Evolutionary conservation across 2,329 filamentous ascomycete species (phyloP).

Genomic region (Elsinoe perseae): DNA sequence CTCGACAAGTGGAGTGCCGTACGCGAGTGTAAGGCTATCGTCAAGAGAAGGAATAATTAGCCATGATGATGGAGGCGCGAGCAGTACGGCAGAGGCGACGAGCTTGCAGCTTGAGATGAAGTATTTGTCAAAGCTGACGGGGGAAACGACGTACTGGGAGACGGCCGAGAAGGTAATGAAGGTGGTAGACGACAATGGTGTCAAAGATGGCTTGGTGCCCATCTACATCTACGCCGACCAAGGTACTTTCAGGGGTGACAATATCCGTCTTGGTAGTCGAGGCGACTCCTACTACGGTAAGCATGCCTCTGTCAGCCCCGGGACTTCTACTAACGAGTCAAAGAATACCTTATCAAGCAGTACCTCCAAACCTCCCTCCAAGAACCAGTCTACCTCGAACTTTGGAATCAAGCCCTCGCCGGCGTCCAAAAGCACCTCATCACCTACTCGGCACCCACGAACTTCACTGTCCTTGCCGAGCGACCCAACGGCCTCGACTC

Average conservation of each 20-base stretch:
- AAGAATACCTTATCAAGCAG: constrained; percentile 95
- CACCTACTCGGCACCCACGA: constrained; percentile 72
- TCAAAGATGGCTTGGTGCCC: constrained; percentile 74
- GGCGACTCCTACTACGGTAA: constrained; percentile 87
- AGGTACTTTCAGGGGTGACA: constrained; percentile 71
- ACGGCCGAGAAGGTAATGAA: constrained; percentile 86
- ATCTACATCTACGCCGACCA: constrained; percentile 79
- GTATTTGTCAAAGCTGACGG: constrained; percentile 88
- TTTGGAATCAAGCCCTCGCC: constrained; percentile 81
- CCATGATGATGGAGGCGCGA: constrained; percentile 77
- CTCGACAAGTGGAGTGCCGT: constrained; percentile 77
- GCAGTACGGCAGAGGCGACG: constrained; percentile 88
- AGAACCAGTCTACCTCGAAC: constrained; percentile 77
- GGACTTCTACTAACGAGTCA: neutral
- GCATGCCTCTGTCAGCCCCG: neutral
- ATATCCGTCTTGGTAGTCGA: constrained; percentile 85
- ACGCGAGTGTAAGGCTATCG: constrained; percentile 80
- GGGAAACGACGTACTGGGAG: constrained; percentile 88
- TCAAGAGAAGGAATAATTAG: constrained; percentile 68
- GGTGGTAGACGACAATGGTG: constrained; percentile 74
- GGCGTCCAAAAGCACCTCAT: constrained; percentile 89
- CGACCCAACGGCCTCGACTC: constrained; percentile 63
- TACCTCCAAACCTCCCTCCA: constrained; percentile 86
- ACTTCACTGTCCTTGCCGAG: constrained; percentile 86
- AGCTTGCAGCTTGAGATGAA: constrained; percentile 94